Evolutionary conservation across 2,329 filamentous ascomycete genomes (phyloP), one percentile per base, ranked within the genome.

Genomic region (Laburnicola sp.): DNA sequence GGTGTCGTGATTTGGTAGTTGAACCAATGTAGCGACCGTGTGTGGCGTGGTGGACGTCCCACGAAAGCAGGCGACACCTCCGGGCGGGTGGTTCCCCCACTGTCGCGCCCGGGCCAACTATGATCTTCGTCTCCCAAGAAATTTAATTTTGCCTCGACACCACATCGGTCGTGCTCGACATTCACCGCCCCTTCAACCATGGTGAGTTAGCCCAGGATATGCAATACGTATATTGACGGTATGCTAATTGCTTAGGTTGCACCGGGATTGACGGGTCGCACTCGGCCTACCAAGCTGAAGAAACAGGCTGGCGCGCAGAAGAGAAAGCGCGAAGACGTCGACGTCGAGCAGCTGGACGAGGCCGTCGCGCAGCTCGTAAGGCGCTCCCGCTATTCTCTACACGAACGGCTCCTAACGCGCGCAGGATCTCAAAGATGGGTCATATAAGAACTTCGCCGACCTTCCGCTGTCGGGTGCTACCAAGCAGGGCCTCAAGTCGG

Each of bases 391-490:
- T 16, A 21, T 11, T 21, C 31, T 31, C 9, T 6, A 30, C 10
- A 16, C 30, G 28, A 27, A 34, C 6, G 22, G 30, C 32, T 39
- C 10, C 60, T 68, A 45, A 69, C 46, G 8, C 3, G 9, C 7
- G 6, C 8, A 87, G 83, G 86, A 90, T 54, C 74, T 78, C 44
- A 87, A 86, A 57, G 75, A 78, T 6, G 69, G 78, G 57, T 75
- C 82, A 11, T 78, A 82, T 63, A 86, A 85, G 58, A 82, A 82
- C 57, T 99, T 99, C 72, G 80, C 86, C 62, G 86, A 96, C 51
- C 82, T 99, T 0, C 94, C 94, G 11, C 82, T 99, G 49, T 97
- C 91, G 46, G 82, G 86, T 59, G 82, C 89, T 11, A 97, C 94
- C 2, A 78, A 83, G 30, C 82, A 82, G 21, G 94, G 94, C 45